A percentile compares a stretch with the other conserved stretches of the same genome.
These are phyloP conservation scores for Camillea tinctor DNA, from an alignment of 2,329 filamentous ascomycete species.

Conservation along the genomic window DNA sequence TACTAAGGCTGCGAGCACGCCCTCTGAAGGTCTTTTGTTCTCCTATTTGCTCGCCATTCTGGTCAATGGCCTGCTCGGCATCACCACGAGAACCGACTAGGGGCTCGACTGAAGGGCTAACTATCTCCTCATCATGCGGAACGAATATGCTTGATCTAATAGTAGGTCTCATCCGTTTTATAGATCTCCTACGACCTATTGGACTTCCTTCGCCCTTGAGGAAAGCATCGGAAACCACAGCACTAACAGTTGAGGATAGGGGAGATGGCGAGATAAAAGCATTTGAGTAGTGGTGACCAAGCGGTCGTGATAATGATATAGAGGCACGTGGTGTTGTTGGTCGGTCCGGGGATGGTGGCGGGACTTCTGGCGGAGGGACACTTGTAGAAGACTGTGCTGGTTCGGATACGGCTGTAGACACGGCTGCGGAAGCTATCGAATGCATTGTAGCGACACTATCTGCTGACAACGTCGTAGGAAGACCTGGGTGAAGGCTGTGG, in stretches of 20 bases:
- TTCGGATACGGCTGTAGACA: conserved; percentile 28
- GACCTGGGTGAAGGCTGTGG: conserved; percentile 31
- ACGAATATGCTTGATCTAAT: conserved; percentile 57
- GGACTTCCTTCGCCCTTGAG: conserved; percentile 45
- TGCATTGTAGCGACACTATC: conserved; percentile 33
- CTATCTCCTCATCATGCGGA: conserved; percentile 38
- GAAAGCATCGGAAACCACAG: conserved; percentile 56
- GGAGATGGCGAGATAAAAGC: conserved; percentile 60
- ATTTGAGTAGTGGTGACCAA: conserved; percentile 42
- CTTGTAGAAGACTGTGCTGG: conserved; percentile 23
- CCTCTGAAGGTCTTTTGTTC: conserved; percentile 27
- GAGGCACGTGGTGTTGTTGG: conserved; percentile 30
- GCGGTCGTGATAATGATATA: conserved; percentile 33
- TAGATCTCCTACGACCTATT: conserved; percentile 41
- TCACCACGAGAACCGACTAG: conserved; percentile 19
- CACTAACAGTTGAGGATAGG: conserved; percentile 57
- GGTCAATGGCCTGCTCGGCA: conserved; percentile 20
- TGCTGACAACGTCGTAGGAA: conserved; percentile 32
- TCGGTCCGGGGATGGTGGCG: conserved; percentile 29
- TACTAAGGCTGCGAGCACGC: conserved; percentile 40
- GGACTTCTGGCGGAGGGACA: conserved; percentile 15
- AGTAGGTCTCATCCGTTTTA: conserved; percentile 47
- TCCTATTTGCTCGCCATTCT: conserved; percentile 13
- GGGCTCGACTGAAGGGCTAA: conserved; percentile 18
- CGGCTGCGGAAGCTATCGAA: conserved; percentile 25